Conservation (phyloP, 2,329 filamentous ascomycete species). For the Dothistroma pini region DNA sequence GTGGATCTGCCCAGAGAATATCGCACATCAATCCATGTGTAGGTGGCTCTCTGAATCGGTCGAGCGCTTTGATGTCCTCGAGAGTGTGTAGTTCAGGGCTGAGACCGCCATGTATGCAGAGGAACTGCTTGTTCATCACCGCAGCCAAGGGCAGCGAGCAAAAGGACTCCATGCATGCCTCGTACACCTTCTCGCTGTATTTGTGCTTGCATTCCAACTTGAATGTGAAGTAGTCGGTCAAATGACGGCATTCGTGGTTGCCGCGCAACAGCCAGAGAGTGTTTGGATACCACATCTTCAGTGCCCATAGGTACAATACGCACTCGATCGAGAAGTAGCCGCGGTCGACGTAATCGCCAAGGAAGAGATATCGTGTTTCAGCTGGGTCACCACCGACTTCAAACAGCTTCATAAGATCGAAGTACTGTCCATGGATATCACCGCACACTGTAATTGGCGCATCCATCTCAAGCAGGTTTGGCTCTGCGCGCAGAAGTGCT, state of each 20-base stretch:
- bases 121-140: slow-evolving; percentile 99
- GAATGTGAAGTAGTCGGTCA: slow-evolving; percentile 99
- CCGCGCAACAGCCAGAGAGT: slow-evolving; percentile 94
- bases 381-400: slow-evolving; percentile 96
- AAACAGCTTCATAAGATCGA: slow-evolving; percentile 99
- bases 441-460: slow-evolving; percentile 98
- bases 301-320: slow-evolving; percentile 92
- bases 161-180: slow-evolving; percentile 98
- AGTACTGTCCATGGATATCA: slow-evolving; percentile 98
- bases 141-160: slow-evolving; percentile 89
- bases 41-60: slow-evolving; percentile 94
- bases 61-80: slow-evolving; percentile 94
- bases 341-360: slow-evolving; percentile 96
- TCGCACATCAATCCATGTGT: slow-evolving; percentile 99
- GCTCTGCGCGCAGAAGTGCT: slow-evolving; percentile 81
- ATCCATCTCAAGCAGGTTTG: slow-evolving; percentile 98
- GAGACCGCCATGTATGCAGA: slow-evolving; percentile 95
- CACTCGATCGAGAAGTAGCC: slow-evolving; percentile 99
- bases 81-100: slow-evolving; percentile 95
- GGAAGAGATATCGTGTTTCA: slow-evolving; percentile 93
- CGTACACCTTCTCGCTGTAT: slow-evolving; percentile 93
- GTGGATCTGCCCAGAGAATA: slow-evolving; percentile 95
- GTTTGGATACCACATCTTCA: slow-evolving; percentile 99
- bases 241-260: slow-evolving; percentile 97
- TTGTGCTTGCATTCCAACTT: slow-evolving; percentile 99